These are phyloP conservation scores for Hemisphaericaspora subhashii DNA, from an alignment of 1,139 yeast species.

Conservation along the genomic window DNA sequence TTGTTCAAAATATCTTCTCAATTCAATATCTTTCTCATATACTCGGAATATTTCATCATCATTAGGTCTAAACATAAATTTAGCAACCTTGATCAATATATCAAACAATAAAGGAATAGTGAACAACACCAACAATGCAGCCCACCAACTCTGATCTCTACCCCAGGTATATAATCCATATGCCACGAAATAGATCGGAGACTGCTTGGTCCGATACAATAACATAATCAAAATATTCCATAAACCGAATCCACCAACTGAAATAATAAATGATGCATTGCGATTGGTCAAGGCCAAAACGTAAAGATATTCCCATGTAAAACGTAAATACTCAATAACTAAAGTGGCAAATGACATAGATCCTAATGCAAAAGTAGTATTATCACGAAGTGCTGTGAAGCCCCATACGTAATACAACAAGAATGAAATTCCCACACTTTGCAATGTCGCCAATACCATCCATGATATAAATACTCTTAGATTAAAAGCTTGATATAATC, in stretches of 20 bases:
- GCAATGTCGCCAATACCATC: slow-evolving; percentile 76
- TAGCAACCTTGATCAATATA: slow-evolving; percentile 56
- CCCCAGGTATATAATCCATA: slow-evolving; percentile 78
- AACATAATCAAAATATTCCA: slow-evolving; percentile 82
- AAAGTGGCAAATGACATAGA: slow-evolving; percentile 71
- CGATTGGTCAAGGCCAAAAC: no score
- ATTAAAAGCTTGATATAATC: slow-evolving; percentile 74
- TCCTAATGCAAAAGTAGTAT: slow-evolving; percentile 81
- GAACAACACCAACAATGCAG: slow-evolving; percentile 56
- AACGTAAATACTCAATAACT: no score
- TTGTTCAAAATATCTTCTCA: slow-evolving; percentile 70
- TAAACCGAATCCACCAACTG: slow-evolving; percentile 82
- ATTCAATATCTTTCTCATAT: slow-evolving; percentile 66
- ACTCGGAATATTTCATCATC: slow-evolving; percentile 81
- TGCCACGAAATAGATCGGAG: slow-evolving; percentile 70
- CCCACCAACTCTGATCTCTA: slow-evolving; percentile 82
- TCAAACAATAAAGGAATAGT: slow-evolving; percentile 68
- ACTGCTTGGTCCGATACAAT: slow-evolving; percentile 57
- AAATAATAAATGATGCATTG: slow-evolving; percentile 67
- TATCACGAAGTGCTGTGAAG: slow-evolving; percentile 60
- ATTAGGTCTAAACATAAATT: slow-evolving; percentile 58
- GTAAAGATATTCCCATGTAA: no score
- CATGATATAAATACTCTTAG: slow-evolving; percentile 68
- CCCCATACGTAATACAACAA: slow-evolving; percentile 70
- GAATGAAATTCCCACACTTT: slow-evolving; percentile 73